Percentiles rank a stretch among this genome's conserved stretches.
Conservation (phyloP, 805 yeast species). For the Suhomyces faveliae region DNA sequence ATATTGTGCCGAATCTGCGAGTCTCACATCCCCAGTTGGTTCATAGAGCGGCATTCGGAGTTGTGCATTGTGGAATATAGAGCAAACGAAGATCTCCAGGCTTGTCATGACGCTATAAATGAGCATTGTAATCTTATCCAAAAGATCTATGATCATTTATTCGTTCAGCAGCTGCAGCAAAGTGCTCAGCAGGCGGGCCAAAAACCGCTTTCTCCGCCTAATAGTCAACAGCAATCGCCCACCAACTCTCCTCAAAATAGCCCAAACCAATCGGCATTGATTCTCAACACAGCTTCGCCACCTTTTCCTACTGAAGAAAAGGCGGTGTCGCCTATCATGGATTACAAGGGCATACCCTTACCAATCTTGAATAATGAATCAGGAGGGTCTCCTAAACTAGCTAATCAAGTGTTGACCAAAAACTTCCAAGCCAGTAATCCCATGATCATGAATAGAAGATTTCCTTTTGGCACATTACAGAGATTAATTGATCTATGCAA, state of each 20-base stretch:
- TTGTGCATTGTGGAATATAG: slow-evolving; percentile 83
- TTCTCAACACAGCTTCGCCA: slow-evolving; percentile 4
- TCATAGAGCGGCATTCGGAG: slow-evolving; percentile 89
- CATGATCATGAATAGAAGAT: slow-evolving; percentile 46
- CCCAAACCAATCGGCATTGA: slow-evolving; percentile 2
- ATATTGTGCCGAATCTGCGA: slow-evolving; percentile 93
- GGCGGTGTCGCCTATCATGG: slow-evolving; percentile 26
- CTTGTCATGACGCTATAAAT: slow-evolving; percentile 68
- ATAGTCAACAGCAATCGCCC: slow-evolving; percentile 21
- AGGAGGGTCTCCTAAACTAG: slow-evolving; percentile 17
- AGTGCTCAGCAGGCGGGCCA: slow-evolving; percentile 10
- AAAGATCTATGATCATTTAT: slow-evolving; percentile 42
- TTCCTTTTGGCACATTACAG: slow-evolving; percentile 62
- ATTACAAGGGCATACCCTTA: slow-evolving; percentile 60
- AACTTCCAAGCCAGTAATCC: slow-evolving; percentile 30
- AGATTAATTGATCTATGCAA: slow-evolving; percentile 65
- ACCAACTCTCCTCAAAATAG: slow-evolving; percentile 15
- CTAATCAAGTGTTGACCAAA: slow-evolving; percentile 17
- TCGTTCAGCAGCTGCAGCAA: slow-evolving; percentile 19
- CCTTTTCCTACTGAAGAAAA: slow-evolving; percentile 3
- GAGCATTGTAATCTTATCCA: slow-evolving; percentile 64
- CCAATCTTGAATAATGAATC: slow-evolving; percentile 25
- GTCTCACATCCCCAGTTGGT: slow-evolving; percentile 89
- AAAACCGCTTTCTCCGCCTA: slow-evolving; percentile 19
- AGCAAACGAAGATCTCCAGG: slow-evolving; percentile 72